phyloP scores from a whole-genome alignment of 2,329 filamentous ascomycete genomes.

The Aureobasidium sp. region DNA sequence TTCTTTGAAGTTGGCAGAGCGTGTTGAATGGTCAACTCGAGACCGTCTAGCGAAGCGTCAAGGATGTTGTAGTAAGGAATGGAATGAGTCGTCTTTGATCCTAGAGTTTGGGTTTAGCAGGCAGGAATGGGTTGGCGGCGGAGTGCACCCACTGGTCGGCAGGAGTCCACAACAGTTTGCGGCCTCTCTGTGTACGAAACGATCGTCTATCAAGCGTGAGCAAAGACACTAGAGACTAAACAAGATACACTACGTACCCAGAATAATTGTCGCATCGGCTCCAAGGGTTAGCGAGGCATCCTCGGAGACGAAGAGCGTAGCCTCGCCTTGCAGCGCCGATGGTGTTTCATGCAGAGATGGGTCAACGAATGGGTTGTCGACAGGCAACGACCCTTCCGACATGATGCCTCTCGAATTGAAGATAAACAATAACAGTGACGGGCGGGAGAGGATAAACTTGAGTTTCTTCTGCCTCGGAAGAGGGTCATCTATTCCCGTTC shows the following conservation, averaged over 20 bases:
- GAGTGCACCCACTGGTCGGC: slow-evolving; percentile 39
- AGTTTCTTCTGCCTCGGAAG: not conserved
- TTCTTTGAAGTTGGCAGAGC: slow-evolving; percentile 49
- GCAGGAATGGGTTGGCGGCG: not conserved
- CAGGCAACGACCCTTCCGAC: slow-evolving; percentile 1
- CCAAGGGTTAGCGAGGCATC: slow-evolving; percentile 55
- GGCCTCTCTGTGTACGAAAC: slow-evolving; percentile 41
- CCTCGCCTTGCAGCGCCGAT: not conserved
- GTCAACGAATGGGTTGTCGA: slow-evolving; percentile 19
- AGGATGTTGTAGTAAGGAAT: slow-evolving; percentile 80
- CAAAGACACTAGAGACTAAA: not conserved
- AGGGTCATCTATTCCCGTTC: not conserved
- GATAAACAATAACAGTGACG: not conserved
- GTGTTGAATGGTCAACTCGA: slow-evolving; percentile 64
- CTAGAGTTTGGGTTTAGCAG: slow-evolving; percentile 5
- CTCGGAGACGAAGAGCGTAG: slow-evolving; percentile 46
- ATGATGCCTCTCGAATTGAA: not conserved
- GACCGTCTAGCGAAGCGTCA: slow-evolving; percentile 62
- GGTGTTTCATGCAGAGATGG: slow-evolving; percentile 3
- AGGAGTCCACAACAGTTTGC: slow-evolving; percentile 52
- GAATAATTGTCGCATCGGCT: slow-evolving; percentile 53
- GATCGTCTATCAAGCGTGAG: slow-evolving; percentile 41
- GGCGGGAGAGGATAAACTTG: not conserved
- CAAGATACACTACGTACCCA: slow-evolving; percentile 38
- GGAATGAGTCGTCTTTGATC: slow-evolving; percentile 44